Conservation (phyloP, 1,284 basidiomycete species). For the Leccinum pachyderme region DNA sequence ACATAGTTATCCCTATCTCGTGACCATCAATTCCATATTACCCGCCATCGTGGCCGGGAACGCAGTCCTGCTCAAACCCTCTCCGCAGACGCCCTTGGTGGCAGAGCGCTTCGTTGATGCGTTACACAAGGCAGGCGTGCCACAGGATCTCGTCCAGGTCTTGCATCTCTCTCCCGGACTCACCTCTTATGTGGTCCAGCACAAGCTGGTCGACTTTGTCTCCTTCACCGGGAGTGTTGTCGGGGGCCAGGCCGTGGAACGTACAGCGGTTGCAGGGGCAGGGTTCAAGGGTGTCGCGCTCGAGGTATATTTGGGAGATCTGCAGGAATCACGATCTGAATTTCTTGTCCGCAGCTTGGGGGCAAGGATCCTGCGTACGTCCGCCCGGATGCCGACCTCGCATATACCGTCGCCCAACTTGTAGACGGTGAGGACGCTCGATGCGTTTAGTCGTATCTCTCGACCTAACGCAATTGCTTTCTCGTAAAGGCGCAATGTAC, state of each 20-base stretch:
- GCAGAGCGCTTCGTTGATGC: conserved; percentile 80
- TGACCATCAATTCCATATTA: conserved; percentile 86
- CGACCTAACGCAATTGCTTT: not conserved
- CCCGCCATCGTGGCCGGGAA: conserved; percentile 90
- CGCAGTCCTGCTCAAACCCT: conserved; percentile 88
- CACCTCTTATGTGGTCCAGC: conserved; percentile 63
- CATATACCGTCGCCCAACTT: conserved; percentile 81
- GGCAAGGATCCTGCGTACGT: conserved; percentile 98
- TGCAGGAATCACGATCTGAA: not conserved
- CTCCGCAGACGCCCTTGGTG: conserved; percentile 89
- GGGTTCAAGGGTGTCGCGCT: conserved; percentile 82
- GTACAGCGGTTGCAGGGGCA: conserved; percentile 53
- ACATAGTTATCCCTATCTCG: conserved; percentile 78
- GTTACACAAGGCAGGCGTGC: conserved; percentile 74
- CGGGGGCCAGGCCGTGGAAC: conserved; percentile 63
- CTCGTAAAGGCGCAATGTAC: conserved; percentile 75
- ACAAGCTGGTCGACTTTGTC: conserved; percentile 75
- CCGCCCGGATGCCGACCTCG: conserved; percentile 79
- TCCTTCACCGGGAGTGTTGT: conserved; percentile 88
- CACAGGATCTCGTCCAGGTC: conserved; percentile 74
- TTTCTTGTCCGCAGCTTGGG: conserved; percentile 63
- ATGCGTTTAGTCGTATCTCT: not conserved
- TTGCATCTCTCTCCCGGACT: conserved; percentile 74
- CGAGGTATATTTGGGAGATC: conserved; percentile 47
- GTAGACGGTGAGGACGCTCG: conserved; percentile 65